Evolutionary conservation across 352 stramenopile species (phyloP).

Genomic region (Discostella stelligera): DNA sequence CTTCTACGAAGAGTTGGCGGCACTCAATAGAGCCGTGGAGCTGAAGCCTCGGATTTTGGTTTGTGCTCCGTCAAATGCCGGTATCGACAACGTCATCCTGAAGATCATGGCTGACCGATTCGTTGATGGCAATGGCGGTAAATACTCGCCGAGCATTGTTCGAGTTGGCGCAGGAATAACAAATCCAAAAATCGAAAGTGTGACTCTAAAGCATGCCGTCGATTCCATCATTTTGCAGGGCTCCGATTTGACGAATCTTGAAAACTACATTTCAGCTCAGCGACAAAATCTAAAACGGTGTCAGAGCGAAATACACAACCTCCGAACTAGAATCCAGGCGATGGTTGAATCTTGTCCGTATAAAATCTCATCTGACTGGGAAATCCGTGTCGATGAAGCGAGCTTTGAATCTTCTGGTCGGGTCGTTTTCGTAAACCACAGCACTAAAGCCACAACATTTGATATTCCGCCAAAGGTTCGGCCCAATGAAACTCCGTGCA

Average conservation of each 20-base stretch:
- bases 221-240: slow-evolving; percentile 61
- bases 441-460: slow-evolving; percentile 66
- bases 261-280: slow-evolving; percentile 62
- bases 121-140: slow-evolving; percentile 89
- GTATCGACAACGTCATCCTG: slow-evolving; percentile 94
- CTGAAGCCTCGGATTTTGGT: slow-evolving; percentile 79
- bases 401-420: slow-evolving; percentile 37
- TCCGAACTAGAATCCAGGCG: slow-evolving; percentile 61
- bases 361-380: slow-evolving; percentile 70
- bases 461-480: slow-evolving; percentile 69
- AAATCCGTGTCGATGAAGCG: slow-evolving; percentile 77
- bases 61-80: slow-evolving; percentile 92
- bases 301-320: slow-evolving; percentile 62
- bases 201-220: slow-evolving; percentile 71
- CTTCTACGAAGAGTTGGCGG: slow-evolving; percentile 49
- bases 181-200: slow-evolving; percentile 61
- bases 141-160: slow-evolving; percentile 94
- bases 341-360: slow-evolving; percentile 59
- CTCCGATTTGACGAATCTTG: slow-evolving; percentile 57
- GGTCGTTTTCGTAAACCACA: slow-evolving; percentile 80
- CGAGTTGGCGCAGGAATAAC: slow-evolving; percentile 86
- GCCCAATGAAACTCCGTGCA: slow-evolving; percentile 55
- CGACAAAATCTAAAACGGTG: slow-evolving; percentile 62
- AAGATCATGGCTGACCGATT: slow-evolving; percentile 95
- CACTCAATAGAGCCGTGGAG: slow-evolving; percentile 53